Conservation (phyloP, 208 protist species). For the Trypanosoma conorhini region DNA sequence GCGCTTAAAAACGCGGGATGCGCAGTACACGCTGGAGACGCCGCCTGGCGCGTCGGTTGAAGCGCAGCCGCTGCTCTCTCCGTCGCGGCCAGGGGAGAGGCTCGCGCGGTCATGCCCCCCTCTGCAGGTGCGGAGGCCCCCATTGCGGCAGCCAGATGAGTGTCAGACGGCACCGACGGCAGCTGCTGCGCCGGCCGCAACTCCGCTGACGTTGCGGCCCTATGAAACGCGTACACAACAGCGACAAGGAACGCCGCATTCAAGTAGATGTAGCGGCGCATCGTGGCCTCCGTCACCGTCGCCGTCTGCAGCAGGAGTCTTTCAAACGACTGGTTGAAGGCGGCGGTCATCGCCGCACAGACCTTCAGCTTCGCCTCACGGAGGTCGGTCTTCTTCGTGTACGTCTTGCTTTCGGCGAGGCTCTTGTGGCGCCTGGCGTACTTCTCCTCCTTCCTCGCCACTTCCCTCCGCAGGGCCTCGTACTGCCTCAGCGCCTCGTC, state of each 20-base stretch:
- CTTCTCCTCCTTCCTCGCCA: slow-evolving; percentile 48
- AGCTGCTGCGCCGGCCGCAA: too few relatives aligned
- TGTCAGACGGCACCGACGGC: too few relatives aligned
- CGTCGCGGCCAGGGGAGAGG: too few relatives aligned
- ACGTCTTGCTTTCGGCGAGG: slow-evolving; percentile 36
- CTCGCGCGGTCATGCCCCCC: too few relatives aligned
- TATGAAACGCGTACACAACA: slow-evolving; percentile 44
- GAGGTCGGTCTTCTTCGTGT: slow-evolving; percentile 20
- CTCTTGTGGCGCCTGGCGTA: slow-evolving; percentile 46
- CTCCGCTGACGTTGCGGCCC: too few relatives aligned
- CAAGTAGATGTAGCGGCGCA: slow-evolving; percentile 53
- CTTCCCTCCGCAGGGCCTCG: slow-evolving; percentile 28
- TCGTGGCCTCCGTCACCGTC: slow-evolving; percentile 27
- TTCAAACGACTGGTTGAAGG: slow-evolving; percentile 38
- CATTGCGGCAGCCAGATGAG: too few relatives aligned
- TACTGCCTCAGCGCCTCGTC: slow-evolving; percentile 33
- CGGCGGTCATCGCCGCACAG: slow-evolving; percentile 22
- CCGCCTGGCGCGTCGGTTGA: not conserved
- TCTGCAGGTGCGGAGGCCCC: too few relatives aligned
- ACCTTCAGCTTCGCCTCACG: slow-evolving; percentile 24
- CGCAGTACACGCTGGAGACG: not conserved
- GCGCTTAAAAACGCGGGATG: not conserved
- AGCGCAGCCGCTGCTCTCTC: too few relatives aligned
- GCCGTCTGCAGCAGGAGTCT: slow-evolving; percentile 35
- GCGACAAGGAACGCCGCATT: slow-evolving; percentile 51